A percentile compares a stretch with the other conserved stretches of the same genome.
phyloP scores from a whole-genome alignment of 1,284 basidiomycete species.

The Somion occarium region DNA sequence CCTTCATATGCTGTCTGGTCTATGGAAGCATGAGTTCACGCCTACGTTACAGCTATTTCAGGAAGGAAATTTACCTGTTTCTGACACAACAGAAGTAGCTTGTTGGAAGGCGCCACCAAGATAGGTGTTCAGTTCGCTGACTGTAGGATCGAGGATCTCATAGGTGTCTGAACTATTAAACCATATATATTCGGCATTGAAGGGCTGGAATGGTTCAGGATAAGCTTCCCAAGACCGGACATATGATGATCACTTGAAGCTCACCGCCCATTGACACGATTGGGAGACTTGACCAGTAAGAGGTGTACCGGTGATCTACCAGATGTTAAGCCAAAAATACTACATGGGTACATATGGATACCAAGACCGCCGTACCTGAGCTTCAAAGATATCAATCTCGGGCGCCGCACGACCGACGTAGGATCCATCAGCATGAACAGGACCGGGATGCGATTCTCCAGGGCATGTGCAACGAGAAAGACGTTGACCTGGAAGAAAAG shows the following conservation, averaged over 20 bases:
- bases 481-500: conserved; percentile 44
- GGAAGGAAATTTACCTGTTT: conserved; percentile 18
- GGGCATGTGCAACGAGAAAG: conserved; percentile 54
- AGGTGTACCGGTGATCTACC: conserved; percentile 23
- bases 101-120: conserved; percentile 51
- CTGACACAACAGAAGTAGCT: conserved; percentile 32
- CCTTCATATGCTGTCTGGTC: conserved; percentile 39
- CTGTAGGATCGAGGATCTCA: conserved; percentile 37
- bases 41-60: not conserved
- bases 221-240: too few relatives aligned
- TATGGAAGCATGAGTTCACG: conserved; percentile 4
- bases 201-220: conserved; percentile 32
- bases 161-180: conserved; percentile 39
- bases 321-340: too few relatives aligned
- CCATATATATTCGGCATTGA: conserved; percentile 39
- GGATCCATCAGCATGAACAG: conserved; percentile 41
- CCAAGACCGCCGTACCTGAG: conserved; percentile 33
- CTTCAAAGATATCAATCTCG: conserved; percentile 47
- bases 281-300: conserved; percentile 37
- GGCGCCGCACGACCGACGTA: conserved; percentile 49
- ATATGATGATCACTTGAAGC: conserved; percentile 9
- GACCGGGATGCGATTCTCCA: conserved; percentile 52
- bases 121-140: conserved; percentile 47
- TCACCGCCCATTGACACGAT: conserved; percentile 39
- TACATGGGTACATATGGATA: conserved; percentile 9